Evolutionary conservation across 192 early-diverging fungal species (phyloP), one percentile per base, ranked within the genome.

Genomic region (Diversispora eburnea): DNA sequence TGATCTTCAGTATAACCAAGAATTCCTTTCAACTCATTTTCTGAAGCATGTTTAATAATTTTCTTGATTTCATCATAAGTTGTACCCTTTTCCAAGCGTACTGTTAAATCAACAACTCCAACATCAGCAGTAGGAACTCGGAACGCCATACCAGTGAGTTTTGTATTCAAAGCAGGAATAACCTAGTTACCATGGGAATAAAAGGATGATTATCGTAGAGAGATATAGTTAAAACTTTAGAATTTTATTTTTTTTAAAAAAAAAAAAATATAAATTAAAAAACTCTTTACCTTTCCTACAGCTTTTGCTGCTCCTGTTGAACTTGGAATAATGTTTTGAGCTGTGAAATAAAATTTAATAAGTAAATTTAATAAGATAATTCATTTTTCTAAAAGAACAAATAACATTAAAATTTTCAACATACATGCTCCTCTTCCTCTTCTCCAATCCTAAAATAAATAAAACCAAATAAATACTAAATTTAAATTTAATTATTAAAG

Each of bases 281-380:
- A n/a, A 15, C 22, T 63, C 13, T 10, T 63, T 10, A 63, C 66
- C 89, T 96, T 96, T 63, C 95, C 95, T 79, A 99, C 97, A 67
- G 97, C 95, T 90, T 98, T 97, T 87, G 97, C 97, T 60, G 97
- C 97, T 75, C 97, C 97, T 61, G 96, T 99, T 74, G 93, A 90
- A 65, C 95, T 92, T 20, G 98, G 96, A 79, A 99, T 98, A 79
- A 99, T 97, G 91, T 99, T 99, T 80, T 94, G 91, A 82, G 67
- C 19, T 17, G 96, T 95, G 80, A 94, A 93, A 86, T 95, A 64
- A 94, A 84, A 93, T 87, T 77, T 84, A 87, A 84, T 86, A 85
- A 75, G 84, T 75, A 84, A 85, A 88, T 80, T 94, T 89, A 62
- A 81, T 61, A 83, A 98, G 25, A 33, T 33, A 33, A 93, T 59